A percentile compares a stretch with the other conserved stretches of the same genome.
phyloP scores from a whole-genome alignment of 352 stramenopile genomes.

The Globisporangium abappressorium region DNA sequence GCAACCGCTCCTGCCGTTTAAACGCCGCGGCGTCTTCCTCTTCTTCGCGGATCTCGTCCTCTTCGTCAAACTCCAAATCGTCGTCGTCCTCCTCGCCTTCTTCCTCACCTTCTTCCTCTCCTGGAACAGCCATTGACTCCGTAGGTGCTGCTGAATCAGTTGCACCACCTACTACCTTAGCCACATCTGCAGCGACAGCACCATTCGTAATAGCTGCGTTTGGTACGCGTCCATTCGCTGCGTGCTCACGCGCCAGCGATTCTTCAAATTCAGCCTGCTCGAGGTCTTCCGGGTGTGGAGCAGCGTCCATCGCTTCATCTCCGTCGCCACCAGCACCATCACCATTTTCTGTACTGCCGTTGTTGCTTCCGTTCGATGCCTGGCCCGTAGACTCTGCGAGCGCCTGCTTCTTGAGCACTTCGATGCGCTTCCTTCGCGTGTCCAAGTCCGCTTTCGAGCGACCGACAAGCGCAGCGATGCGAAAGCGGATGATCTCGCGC shows the following conservation, averaged over 20 bases:
- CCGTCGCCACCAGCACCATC: constrained; percentile 11
- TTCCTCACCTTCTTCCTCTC: constrained; percentile 22
- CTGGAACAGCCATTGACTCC: neutral
- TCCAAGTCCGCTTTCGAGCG: constrained; percentile 69
- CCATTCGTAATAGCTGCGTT: neutral
- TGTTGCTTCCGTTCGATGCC: constrained; percentile 28
- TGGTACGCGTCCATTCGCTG: neutral
- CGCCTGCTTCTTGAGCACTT: constrained; percentile 72
- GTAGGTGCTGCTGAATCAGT: constrained; percentile 13
- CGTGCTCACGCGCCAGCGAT: constrained; percentile 28
- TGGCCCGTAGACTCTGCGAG: constrained; percentile 56
- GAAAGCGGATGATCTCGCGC: constrained; percentile 72
- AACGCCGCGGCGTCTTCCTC: constrained; percentile 8
- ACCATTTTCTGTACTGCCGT: constrained; percentile 11
- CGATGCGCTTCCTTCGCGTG: constrained; percentile 58
- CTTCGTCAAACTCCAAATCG: constrained; percentile 32
- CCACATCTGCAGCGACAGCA: neutral
- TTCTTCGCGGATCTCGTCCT: constrained; percentile 22
- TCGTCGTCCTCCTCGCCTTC: constrained; percentile 39
- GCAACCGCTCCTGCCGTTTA: constrained; percentile 15
- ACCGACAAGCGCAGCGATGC: constrained; percentile 68
- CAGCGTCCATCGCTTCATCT: constrained; percentile 1
- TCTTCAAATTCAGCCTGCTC: constrained; percentile 39
- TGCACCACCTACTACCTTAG: neutral
- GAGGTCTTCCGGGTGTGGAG: constrained; percentile 23